These are phyloP conservation scores for Fusarium redolens DNA, from an alignment of 2,329 filamentous ascomycete species.

Conservation along the genomic window DNA sequence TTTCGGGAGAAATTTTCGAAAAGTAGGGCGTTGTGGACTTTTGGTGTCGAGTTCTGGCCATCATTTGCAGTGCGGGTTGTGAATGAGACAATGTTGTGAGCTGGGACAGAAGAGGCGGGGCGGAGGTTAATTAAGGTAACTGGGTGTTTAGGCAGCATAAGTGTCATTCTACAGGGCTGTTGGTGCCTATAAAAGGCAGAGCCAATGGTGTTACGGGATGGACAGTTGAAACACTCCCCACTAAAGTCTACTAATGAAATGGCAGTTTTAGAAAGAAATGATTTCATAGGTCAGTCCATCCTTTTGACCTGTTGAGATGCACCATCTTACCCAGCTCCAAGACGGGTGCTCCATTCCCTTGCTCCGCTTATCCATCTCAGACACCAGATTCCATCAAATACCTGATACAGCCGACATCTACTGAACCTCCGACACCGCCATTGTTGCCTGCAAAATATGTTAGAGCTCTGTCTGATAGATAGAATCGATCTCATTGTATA, in stretches of 20 bases:
- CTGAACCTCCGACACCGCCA: too few relatives aligned
- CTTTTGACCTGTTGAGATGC: background rate
- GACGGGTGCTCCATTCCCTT: too few relatives aligned
- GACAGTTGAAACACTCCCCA: background rate
- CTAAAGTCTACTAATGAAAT: background rate
- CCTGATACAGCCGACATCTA: too few relatives aligned
- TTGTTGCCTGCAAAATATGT: too few relatives aligned
- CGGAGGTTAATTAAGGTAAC: background rate
- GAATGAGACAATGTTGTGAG: background rate
- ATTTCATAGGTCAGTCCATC: background rate
- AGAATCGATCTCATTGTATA: too few relatives aligned
- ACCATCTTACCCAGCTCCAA: background rate
- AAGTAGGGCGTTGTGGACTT: background rate
- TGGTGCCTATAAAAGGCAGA: background rate
- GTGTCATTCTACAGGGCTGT: background rate
- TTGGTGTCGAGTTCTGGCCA: background rate
- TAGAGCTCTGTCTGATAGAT: too few relatives aligned
- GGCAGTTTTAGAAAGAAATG: background rate
- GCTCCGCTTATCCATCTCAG: rapidly evolving
- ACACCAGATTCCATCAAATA: too few relatives aligned
- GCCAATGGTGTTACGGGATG: background rate
- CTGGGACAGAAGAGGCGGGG: background rate
- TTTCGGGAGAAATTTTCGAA: background rate
- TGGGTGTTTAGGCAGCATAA: background rate
- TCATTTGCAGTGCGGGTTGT: background rate